Percentiles rank a stretch among this genome's conserved stretches.
phyloP scores from a whole-genome alignment of 1,284 basidiomycete genomes.

The Fistulina hepatica region DNA sequence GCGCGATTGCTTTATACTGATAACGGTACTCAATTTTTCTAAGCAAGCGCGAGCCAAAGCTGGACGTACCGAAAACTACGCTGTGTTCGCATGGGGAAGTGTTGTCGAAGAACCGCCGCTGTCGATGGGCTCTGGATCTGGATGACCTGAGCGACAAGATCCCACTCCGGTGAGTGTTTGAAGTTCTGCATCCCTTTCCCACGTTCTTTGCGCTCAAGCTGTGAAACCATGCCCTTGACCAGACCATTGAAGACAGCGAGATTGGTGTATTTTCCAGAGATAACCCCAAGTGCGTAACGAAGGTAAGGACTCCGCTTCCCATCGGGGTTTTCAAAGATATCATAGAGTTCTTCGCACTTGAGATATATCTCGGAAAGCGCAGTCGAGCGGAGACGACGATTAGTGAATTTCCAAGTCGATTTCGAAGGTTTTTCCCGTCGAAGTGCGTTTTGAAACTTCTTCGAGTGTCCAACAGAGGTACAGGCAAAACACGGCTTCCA shows the following conservation, averaged over 20 bases:
- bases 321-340: neutral
- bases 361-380: neutral
- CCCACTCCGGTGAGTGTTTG: constrained; percentile 21
- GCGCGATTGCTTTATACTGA: constrained; percentile 3
- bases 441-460: neutral
- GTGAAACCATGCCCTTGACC: constrained; percentile 20
- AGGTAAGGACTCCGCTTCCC: constrained; percentile 6
- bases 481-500: neutral
- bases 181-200: constrained; percentile 30
- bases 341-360: neutral
- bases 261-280: constrained; percentile 19
- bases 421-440: neutral
- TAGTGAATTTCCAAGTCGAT: neutral
- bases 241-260: constrained; percentile 22
- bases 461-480: neutral
- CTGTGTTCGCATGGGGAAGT: constrained; percentile 16
- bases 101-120: constrained; percentile 17
- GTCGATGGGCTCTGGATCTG: constrained; percentile 20
- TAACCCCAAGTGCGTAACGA: constrained; percentile 17
- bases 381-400: neutral
- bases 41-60: neutral
- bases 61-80: constrained; percentile 12
- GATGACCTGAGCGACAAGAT: constrained; percentile 22
- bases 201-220: constrained; percentile 18
- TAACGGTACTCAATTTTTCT: neutral